A percentile compares a stretch with the other conserved stretches of the same genome.
Conservation (phyloP, 2,329 filamentous ascomycete species). For the Neofusicoccum laricinum region DNA sequence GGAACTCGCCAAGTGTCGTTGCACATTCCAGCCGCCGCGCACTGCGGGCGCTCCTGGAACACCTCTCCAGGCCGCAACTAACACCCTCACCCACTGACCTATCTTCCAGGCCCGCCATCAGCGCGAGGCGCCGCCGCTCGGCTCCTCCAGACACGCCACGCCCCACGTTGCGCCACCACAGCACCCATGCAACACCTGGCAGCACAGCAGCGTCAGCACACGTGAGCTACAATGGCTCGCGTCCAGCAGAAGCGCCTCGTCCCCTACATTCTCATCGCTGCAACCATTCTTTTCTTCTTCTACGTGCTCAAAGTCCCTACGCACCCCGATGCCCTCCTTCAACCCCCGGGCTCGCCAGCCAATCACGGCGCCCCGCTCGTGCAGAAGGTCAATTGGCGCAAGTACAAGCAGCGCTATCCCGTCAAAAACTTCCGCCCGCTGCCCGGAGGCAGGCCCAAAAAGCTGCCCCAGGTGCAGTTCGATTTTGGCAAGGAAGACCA, state of each 20-base stretch:
- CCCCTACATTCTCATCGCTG: constrained; percentile 33
- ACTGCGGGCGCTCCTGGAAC: too few relatives aligned
- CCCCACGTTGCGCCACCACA: neutral
- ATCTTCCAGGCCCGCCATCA: neutral
- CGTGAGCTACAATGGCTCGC: constrained; percentile 33
- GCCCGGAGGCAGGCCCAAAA: constrained; percentile 35
- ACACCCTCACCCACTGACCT: neutral
- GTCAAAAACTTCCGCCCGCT: constrained; percentile 35
- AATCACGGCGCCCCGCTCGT: too few relatives aligned
- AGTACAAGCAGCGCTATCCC: constrained; percentile 40
- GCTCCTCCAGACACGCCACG: neutral
- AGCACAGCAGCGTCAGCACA: neutral
- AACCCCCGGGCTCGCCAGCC: too few relatives aligned
- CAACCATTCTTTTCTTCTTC: constrained; percentile 35
- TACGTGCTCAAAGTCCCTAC: constrained; percentile 35
- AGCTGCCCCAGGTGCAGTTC: constrained; percentile 43
- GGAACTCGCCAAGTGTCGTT: neutral
- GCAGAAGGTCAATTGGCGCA: constrained; percentile 34
- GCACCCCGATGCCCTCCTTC: constrained; percentile 19
- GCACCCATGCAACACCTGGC: neutral
- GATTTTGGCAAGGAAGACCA: constrained; percentile 38
- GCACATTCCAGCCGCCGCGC: neutral
- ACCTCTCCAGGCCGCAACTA: too few relatives aligned
- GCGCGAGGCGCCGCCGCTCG: neutral
- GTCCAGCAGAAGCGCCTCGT: constrained; percentile 33